Evolutionary conservation across 2,329 filamentous ascomycete genomes (phyloP).

Genomic region (Amesomyces nigricolor): DNA sequence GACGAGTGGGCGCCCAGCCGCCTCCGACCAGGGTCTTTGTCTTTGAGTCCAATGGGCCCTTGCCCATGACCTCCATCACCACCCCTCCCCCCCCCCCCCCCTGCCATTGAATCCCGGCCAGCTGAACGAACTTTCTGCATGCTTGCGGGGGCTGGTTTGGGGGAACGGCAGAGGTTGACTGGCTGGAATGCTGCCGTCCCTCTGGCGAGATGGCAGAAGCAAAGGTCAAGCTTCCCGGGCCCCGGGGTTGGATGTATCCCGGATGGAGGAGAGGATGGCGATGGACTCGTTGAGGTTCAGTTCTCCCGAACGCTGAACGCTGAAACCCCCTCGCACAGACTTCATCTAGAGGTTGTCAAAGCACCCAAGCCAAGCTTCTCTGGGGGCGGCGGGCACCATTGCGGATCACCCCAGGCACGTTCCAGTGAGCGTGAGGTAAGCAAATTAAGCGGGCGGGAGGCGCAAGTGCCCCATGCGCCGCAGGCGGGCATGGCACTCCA

Average conservation of each 20-base stretch:
- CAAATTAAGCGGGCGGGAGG: constrained; percentile 21
- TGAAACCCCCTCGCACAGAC: neutral
- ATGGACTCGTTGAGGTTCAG: too few species aligned
- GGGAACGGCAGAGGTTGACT: neutral
- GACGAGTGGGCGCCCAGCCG: constrained; percentile 19
- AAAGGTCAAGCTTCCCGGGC: constrained; percentile 2
- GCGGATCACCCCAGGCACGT: neutral
- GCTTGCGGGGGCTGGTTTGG: constrained; percentile 13
- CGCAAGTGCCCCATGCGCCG: constrained; percentile 19
- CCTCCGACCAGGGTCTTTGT: constrained; percentile 10
- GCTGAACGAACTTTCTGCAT: constrained; percentile 22
- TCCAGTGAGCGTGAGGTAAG: neutral
- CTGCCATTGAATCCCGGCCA: constrained; percentile 21
- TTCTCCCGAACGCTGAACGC: too few species aligned
- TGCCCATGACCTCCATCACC: constrained; percentile 1
- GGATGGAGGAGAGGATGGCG: too few species aligned
- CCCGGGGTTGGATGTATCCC: neutral
- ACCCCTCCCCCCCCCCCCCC: too few species aligned
- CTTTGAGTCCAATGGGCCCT: neutral
- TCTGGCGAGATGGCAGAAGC: too few species aligned
- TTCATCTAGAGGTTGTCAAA: constrained; percentile 1
- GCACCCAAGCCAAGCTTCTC: neutral
- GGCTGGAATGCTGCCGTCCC: too few species aligned
- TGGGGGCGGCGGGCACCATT: constrained; percentile 1
- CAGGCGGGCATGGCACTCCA: neutral